phyloP scores from a whole-genome alignment of 768 basidiomycete species.

The Daedaleopsis nitida region DNA sequence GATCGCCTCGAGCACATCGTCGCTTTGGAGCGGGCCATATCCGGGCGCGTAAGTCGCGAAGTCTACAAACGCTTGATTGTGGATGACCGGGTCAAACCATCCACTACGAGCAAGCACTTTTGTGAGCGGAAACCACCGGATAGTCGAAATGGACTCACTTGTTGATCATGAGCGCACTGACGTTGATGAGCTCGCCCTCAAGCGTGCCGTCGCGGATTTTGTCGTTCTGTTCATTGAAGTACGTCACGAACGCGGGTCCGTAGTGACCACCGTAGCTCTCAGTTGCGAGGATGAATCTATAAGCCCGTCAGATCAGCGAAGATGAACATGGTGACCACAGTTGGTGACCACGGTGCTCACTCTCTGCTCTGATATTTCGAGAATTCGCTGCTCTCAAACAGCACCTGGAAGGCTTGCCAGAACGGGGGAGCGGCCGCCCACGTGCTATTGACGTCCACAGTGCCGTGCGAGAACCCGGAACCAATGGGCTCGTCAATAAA shows the following conservation, averaged over 20 bases:
- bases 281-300: slow-evolving; percentile 63
- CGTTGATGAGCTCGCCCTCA: slow-evolving; percentile 50
- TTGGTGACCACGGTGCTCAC: slow-evolving; percentile 29
- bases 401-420: slow-evolving; percentile 64
- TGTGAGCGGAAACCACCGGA: too few species aligned
- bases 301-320: neutral
- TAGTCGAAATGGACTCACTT: slow-evolving; percentile 17
- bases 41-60: slow-evolving; percentile 66
- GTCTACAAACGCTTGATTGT: slow-evolving; percentile 58
- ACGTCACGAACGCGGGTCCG: slow-evolving; percentile 63
- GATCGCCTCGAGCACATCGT: slow-evolving; percentile 45
- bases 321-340: neutral
- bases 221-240: slow-evolving; percentile 62
- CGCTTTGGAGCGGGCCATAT: slow-evolving; percentile 60
- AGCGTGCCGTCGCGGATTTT: slow-evolving; percentile 47
- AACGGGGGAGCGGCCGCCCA: slow-evolving; percentile 55
- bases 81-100: slow-evolving; percentile 67
- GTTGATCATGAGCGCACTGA: slow-evolving; percentile 61
- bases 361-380: slow-evolving; percentile 53
- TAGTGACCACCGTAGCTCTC: slow-evolving; percentile 74
- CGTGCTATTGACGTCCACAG: slow-evolving; percentile 56
- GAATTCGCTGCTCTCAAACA: slow-evolving; percentile 60
- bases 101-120: slow-evolving; percentile 40
- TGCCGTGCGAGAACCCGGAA: slow-evolving; percentile 64
- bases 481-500: slow-evolving; percentile 74